phyloP scores from a whole-genome alignment of 148 eudicot genomes.

The Talinum fruticosum region DNA sequence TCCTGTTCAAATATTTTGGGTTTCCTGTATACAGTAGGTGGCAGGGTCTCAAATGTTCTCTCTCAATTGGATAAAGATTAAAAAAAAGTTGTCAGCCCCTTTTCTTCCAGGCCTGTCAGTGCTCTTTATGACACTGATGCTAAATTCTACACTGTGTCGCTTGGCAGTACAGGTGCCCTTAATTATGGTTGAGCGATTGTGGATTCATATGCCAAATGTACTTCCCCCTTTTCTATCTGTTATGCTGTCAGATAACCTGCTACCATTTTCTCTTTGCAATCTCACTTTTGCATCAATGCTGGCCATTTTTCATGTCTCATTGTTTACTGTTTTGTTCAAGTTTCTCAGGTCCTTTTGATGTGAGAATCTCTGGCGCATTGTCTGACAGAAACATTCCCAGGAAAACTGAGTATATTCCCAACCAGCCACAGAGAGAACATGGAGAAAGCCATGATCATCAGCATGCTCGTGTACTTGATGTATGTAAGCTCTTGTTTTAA shows the following conservation, averaged over 20 bases:
- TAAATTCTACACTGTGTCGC: neutral
- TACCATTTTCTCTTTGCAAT: neutral
- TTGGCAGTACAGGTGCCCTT: slow-evolving; percentile 6
- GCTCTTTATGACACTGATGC: slow-evolving; percentile 2
- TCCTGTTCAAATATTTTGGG: no score
- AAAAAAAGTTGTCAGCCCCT: neutral
- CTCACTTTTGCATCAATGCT: neutral
- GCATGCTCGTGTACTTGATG: slow-evolving; percentile 41
- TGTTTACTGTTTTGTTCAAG: slow-evolving; percentile 52
- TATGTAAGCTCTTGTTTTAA: slow-evolving; percentile 28
- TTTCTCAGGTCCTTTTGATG: slow-evolving; percentile 76
- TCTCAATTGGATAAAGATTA: neutral
- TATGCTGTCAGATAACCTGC: neutral
- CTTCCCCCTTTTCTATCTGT: neutral
- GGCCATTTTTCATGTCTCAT: slow-evolving; percentile 30
- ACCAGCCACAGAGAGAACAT: slow-evolving; percentile 35
- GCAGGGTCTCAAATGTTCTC: neutral
- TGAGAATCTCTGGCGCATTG: slow-evolving; percentile 33
- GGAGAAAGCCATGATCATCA: slow-evolving; percentile 39
- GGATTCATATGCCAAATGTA: slow-evolving; percentile 4
- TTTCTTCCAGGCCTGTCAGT: neutral
- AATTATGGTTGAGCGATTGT: neutral
- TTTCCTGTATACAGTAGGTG: neutral
- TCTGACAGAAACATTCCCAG: slow-evolving; percentile 39
- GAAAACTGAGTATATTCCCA: slow-evolving; percentile 31